Evolutionary conservation across 352 stramenopile species (phyloP).

Genomic region (Pythium pectinolyticum): DNA sequence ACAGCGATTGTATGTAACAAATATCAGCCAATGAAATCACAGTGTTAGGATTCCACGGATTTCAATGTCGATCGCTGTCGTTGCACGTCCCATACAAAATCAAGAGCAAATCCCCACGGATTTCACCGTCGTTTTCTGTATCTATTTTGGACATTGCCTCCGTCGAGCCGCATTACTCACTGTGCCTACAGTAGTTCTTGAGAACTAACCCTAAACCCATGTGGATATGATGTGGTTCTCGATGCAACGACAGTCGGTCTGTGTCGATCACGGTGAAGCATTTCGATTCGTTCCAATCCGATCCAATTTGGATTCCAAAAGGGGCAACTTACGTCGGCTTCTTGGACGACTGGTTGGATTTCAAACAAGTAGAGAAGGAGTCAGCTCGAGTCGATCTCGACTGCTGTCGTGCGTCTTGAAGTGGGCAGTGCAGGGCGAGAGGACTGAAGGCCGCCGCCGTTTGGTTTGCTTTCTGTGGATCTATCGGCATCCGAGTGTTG

Average conservation of each 20-base stretch:
- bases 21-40: too few relatives aligned
- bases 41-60: too few relatives aligned
- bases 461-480: background rate
- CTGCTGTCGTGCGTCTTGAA: slow-evolving; percentile 4
- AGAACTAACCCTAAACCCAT: background rate
- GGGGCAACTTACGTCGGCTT: too few relatives aligned
- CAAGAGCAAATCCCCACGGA: too few relatives aligned
- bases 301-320: background rate
- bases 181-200: background rate
- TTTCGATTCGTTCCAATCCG: background rate
- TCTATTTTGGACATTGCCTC: slow-evolving; percentile 1
- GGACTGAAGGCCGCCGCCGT: too few relatives aligned
- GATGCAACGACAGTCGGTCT: background rate
- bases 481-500: slow-evolving; percentile 3
- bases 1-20: too few relatives aligned
- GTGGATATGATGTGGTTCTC: slow-evolving; percentile 1
- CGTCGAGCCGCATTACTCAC: background rate
- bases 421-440: slow-evolving; percentile 3
- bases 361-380: background rate
- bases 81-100: too few relatives aligned
- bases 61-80: too few relatives aligned
- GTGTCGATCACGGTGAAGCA: slow-evolving; percentile 4
- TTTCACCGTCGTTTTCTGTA: background rate
- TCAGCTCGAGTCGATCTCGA: background rate
- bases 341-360: background rate